These are phyloP conservation scores for Ustilago cynodontis DNA, from an alignment of 1,284 basidiomycete genomes.

Conservation along the genomic window DNA sequence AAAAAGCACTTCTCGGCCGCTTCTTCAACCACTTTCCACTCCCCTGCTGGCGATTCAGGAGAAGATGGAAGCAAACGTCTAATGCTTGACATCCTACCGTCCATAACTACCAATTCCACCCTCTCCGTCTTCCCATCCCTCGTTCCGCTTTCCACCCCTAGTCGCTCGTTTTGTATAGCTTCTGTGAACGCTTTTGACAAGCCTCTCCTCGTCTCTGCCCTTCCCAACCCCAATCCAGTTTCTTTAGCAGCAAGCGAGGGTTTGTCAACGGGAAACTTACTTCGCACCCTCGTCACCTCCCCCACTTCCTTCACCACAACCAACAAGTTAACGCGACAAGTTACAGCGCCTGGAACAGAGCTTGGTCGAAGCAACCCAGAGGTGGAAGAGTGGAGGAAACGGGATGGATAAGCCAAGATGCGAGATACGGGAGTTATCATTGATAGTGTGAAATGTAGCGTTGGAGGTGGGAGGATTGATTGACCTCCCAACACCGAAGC, in stretches of 20 bases:
- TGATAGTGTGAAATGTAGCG: slow-evolving; percentile 27
- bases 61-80: background rate
- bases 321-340: slow-evolving; percentile 20
- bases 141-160: background rate
- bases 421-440: slow-evolving; percentile 21
- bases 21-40: background rate
- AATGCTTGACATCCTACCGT: slow-evolving; percentile 17
- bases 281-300: slow-evolving; percentile 12
- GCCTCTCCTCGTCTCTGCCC: background rate
- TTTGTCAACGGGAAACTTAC: slow-evolving; percentile 7
- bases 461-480: slow-evolving; percentile 44
- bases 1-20: slow-evolving; percentile 19
- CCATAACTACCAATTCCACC: slow-evolving; percentile 30
- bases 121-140: slow-evolving; percentile 19
- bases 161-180: background rate
- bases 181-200: background rate
- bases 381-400: slow-evolving; percentile 16
- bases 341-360: slow-evolving; percentile 2
- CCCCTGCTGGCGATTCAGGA: background rate
- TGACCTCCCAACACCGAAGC: slow-evolving; percentile 11
- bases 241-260: background rate
- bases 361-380: background rate
- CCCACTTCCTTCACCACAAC: slow-evolving; percentile 37
- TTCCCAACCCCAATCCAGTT: no score
- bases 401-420: slow-evolving; percentile 25